A percentile compares a stretch with the other conserved stretches of the same genome.
These are phyloP conservation scores for Populus hybrid DNA, from an alignment of 441 rosid species.

Conservation along the genomic window DNA sequence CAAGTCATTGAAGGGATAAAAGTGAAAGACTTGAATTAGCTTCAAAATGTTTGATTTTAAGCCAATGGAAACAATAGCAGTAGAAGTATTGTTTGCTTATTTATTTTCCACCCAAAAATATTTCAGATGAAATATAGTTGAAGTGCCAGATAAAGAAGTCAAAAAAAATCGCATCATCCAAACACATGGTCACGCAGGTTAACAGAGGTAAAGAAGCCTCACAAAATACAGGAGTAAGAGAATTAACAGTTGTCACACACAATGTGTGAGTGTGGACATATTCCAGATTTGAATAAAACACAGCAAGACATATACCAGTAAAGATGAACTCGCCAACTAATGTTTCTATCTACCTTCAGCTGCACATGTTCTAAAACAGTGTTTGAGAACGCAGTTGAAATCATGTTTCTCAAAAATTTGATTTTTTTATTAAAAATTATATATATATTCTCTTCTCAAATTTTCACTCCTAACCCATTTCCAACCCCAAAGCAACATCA, in stretches of 20 bases:
- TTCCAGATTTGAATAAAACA: neutral
- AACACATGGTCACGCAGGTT: no score
- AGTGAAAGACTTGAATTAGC: neutral
- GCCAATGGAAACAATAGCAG: neutral
- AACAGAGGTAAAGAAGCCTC: neutral
- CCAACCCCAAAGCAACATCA: neutral
- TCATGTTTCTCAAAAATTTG: no score
- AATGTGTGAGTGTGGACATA: neutral
- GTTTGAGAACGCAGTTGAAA: no score
- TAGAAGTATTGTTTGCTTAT: neutral
- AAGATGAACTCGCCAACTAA: neutral
- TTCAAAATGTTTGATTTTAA: neutral
- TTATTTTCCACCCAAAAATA: neutral
- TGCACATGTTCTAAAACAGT: neutral
- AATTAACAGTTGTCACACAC: neutral
- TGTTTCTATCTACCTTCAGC: neutral
- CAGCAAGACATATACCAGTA: neutral
- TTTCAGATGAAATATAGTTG: neutral
- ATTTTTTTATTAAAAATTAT: neutral
- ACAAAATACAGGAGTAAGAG: neutral
- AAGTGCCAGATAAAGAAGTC: neutral
- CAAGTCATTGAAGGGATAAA: neutral
- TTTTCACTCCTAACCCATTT: neutral
- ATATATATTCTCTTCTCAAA: neutral
- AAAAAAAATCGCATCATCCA: no score